Percentiles rank a stretch among this genome's conserved stretches.
Evolutionary conservation across 306 rosid genomes (phyloP).

Genomic region (Glycine soja): DNA sequence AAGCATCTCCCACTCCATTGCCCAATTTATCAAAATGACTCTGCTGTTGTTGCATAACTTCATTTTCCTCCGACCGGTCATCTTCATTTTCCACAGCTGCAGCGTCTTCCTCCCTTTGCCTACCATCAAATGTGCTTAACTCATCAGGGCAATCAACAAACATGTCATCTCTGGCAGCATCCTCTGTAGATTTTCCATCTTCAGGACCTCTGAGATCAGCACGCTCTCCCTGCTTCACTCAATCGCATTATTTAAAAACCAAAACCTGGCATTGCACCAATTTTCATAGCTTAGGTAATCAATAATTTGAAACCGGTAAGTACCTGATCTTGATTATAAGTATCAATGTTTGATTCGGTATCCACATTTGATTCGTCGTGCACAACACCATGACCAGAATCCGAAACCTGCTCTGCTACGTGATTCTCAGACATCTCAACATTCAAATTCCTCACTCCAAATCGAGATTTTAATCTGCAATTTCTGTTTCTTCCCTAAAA

Average conservation of each 20-base stretch:
- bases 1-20: conserved; percentile 50
- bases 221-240: conserved; percentile 41
- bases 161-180: conserved; percentile 75
- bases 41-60: conserved; percentile 17
- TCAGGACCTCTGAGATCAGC: conserved; percentile 49
- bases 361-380: conserved; percentile 48
- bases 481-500: not conserved
- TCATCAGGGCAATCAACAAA: conserved; percentile 95
- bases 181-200: conserved; percentile 61
- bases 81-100: conserved; percentile 45
- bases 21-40: conserved; percentile 43
- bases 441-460: conserved; percentile 48
- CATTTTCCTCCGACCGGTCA: conserved; percentile 53
- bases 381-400: conserved; percentile 41
- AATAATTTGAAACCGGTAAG: not conserved
- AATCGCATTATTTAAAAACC: conserved; percentile 31
- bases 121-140: conserved; percentile 52
- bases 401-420: conserved; percentile 41
- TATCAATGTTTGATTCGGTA: conserved; percentile 40
- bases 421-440: conserved; percentile 70
- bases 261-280: conserved; percentile 31
- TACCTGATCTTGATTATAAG: conserved; percentile 54
- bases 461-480: conserved; percentile 54
- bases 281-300: not conserved
- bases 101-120: conserved; percentile 58